Base-by-base conservation (phyloP, 495 filamentous ascomycete species). In the Staphylotrichum tortipilum region DNA sequence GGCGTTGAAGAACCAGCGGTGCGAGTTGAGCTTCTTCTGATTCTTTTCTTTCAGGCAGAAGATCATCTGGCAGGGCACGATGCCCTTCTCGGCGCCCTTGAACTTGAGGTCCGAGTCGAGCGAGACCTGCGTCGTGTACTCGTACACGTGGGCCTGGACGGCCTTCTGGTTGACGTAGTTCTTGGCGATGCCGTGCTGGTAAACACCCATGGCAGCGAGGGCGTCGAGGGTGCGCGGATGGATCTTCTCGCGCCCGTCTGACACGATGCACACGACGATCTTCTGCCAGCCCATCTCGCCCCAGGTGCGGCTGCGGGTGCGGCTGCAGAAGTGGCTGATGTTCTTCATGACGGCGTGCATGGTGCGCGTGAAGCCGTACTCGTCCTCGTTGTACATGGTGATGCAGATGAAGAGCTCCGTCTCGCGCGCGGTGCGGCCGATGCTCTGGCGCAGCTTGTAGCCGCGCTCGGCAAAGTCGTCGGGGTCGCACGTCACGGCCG, bases 341-440 rank as follows among this genome's bases (percentile, higher is more conserved):
- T 99, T 99, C 58, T 88, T 85, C 90, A 97, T 97, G 55, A 99
- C 83, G 51, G 89, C 94, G 65, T 97, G 90, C 94, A 99, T 97
- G 2, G 94, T 99, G 15, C 94, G 79, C 8, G 92, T 95, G 59
- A 99, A 97, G 59, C 85, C 79, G 55, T 92, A 85, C 66, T 99
- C 94, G 64, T 96, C 83, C 65, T 99, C 94, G 67, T 99, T 99
- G 73, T 95, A 97, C 92, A 99, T 99, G 29, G 94, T 99, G 21
- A 99, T 74, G 66, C 91, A 95, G 52, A 99, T 95, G 63, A 99
- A 92, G 23, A 99, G 70, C 64, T 99, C 94, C n/a, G 94, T 99
- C 64, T 99, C 92, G 50, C 94, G 78, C 29, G 79, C 70, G 0
- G 88, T 96, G 44, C 68, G 78, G 5, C 88, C 87, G 48, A 97